Base-by-base conservation (phyloP, 352 stramenopile genomes). In the Phytophthora meadii region DNA sequence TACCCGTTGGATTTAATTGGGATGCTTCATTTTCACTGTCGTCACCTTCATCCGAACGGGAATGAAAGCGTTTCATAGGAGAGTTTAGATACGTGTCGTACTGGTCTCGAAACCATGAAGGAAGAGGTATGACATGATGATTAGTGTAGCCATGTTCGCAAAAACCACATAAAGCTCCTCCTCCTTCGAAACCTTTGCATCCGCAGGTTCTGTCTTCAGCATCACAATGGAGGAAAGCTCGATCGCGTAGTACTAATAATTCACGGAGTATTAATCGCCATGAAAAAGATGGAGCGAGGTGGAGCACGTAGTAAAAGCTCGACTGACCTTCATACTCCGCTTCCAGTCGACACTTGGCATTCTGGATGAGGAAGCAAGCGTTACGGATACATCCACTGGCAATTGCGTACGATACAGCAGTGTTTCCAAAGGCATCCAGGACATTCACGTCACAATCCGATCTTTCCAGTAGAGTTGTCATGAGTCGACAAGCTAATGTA, bases 61-160 rank as follows among this genome's bases (percentile, higher is more conserved):
- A 66, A 19, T 17, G 5, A 3, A 9, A 45, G 25, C 51, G 36
- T 63, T 58, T 54, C 41, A 22, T 25, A 22, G 28, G 25, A 24
- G 27, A 40, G 1, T 49, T 61, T 28, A 65, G 3, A 39, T 92
- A 93, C 47, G 79, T 84, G 50, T 89, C 84, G 65, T 88, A 90
- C 45, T 89, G 79, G 39, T 93, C 84, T 37, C 69, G 62, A 59
- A 89, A 87, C 84, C 84, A 93, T 19, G 84, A 81, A 2, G 84
- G 84, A 32, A 80, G 76, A 15, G 84, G 82, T 3, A 90, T 27
- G 3, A 68, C 49, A 5, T 17, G 34, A 36, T 93, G 84, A 0
- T 12, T 32, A 2, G 48, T 39, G 1, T 54, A 50, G 14, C 47
- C 19, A 47, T 93, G 84, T 5, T 65, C 53, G 25, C 84, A 93